Evolutionary conservation across 495 filamentous ascomycete species (phyloP), one percentile per base, ranked within the genome.

Genomic region (Hypoxylon perforatum): DNA sequence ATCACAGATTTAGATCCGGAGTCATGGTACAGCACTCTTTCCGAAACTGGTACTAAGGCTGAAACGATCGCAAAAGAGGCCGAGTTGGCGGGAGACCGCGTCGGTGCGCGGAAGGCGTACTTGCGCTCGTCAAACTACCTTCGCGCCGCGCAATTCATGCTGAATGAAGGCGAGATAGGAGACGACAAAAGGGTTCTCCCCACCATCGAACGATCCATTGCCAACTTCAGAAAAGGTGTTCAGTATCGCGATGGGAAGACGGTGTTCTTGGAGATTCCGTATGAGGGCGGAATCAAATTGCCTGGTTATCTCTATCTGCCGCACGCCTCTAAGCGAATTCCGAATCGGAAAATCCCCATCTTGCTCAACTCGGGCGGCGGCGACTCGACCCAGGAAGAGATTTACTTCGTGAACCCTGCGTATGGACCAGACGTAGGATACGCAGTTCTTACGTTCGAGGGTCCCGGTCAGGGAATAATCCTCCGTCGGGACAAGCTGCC

Each of bases 381-480:
- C 2, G 85, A 87, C 61, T 76, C 80, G 0, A 73, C 59, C 0
- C 65, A 78, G 14, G 85, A 87, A 56, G 85, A 87, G 55, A 22
- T 86, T 0, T 84, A 78, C 59, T 81, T 71, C 57, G 6, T 80
- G 0, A 15, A 25, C 35, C 46, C 68, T 0, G 48, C 65, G 0
- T 47, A n/a, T 0, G 83, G 63, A 0, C 66, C 48, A 0, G 49
- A 62, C 0, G 45, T 74, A 0, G 85, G 85, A 0, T 87, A 86
- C 57, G 81, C 83, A 0, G 77, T 78, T 0, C 42, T 86, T 4
- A 78, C 71, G 0, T 81, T 80, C 36, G 83, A 86, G 2, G 83
- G 82, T 0, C 84, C 84, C 0, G 83, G 84, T 0, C 84, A 87
- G 54, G 83, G 83, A 0, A 53, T 81, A 1, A 41, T 72, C 0